Percentiles rank a stretch among this genome's conserved stretches.
Conservation (phyloP, 108 stramenopile species). For the Cyclotella cryptica region DNA sequence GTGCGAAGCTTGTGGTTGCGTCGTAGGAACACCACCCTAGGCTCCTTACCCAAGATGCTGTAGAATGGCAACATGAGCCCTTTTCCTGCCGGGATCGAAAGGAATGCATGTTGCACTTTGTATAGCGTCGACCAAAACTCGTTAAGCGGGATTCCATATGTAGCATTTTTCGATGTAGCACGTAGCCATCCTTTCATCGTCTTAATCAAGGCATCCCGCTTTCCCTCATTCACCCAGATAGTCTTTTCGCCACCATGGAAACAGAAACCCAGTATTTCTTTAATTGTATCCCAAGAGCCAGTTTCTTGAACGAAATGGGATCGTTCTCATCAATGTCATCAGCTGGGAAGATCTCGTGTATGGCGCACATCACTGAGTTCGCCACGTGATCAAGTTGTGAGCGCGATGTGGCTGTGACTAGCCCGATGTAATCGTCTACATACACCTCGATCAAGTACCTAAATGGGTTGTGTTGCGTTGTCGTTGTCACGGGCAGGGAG, state of each 20-base stretch:
- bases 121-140: not conserved
- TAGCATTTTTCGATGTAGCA: not conserved
- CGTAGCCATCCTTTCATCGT: not conserved
- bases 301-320: not conserved
- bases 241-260: not conserved
- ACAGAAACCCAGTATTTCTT: not conserved
- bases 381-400: not conserved
- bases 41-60: not conserved
- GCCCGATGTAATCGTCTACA: not conserved
- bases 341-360: not conserved
- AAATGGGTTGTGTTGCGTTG: not conserved
- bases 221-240: not conserved
- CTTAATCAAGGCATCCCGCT: not conserved
- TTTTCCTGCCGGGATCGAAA: not conserved
- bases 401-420: not conserved
- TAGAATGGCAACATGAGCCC: not conserved
- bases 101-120: not conserved
- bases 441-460: not conserved
- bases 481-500: not conserved
- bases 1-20: not conserved
- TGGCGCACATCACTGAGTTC: not conserved
- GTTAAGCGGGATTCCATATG: not conserved
- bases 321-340: not conserved
- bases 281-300: not conserved
- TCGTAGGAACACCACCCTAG: not conserved